These are phyloP conservation scores for Castanea crenata DNA, from an alignment of 306 rosid species.

Conservation along the genomic window DNA sequence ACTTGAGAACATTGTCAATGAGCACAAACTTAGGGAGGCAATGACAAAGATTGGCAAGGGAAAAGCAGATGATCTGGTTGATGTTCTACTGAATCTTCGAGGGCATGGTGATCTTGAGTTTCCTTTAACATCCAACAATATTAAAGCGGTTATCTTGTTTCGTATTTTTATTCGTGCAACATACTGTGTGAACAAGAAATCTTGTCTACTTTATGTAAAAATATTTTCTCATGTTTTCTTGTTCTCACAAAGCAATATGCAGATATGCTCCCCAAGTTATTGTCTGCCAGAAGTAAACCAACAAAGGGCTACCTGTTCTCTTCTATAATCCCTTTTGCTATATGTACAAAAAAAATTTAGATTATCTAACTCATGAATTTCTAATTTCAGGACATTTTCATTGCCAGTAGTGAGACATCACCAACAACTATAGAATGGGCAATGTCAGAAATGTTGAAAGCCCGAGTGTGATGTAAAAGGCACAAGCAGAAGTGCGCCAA, in stretches of 20 bases:
- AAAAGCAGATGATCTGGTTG: not conserved
- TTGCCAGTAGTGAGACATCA: slow-evolving; percentile 39
- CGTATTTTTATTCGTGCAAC: too few relatives aligned
- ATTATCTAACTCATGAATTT: not conserved
- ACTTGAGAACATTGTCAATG: slow-evolving; percentile 4
- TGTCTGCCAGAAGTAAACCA: too few relatives aligned
- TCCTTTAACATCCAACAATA: slow-evolving; percentile 2
- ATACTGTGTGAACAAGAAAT: too few relatives aligned
- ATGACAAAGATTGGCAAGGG: not conserved
- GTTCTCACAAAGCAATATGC: too few relatives aligned
- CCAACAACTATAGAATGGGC: slow-evolving; percentile 34
- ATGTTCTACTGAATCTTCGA: slow-evolving; percentile 15
- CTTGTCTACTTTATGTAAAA: too few relatives aligned
- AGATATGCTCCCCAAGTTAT: too few relatives aligned
- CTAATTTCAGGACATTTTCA: slow-evolving; percentile 15
- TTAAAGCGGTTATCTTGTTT: slow-evolving; percentile 14
- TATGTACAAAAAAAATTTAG: too few relatives aligned
- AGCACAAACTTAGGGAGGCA: not conserved
- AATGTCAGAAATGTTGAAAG: slow-evolving; percentile 29
- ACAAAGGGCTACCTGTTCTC: too few relatives aligned
- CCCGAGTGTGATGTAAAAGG: slow-evolving; percentile 7
- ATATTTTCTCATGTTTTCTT: too few relatives aligned
- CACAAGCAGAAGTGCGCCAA: slow-evolving; percentile 5
- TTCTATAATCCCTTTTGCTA: too few relatives aligned
- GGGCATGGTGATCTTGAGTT: not conserved